Conservation (phyloP, 1,284 basidiomycete species). For the Agaricales sp. region DNA sequence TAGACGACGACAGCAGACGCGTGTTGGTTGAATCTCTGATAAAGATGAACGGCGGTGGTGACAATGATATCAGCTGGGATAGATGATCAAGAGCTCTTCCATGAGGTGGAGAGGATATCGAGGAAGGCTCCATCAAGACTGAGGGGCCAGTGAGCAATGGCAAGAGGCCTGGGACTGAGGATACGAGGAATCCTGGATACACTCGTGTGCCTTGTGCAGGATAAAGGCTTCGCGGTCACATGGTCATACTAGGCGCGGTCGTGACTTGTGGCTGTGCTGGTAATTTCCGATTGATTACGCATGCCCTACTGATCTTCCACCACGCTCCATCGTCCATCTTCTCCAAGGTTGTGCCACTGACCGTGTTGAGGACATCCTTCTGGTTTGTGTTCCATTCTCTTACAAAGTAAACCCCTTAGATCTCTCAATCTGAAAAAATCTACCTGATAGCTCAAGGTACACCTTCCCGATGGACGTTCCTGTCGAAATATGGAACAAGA, state of each 20-base stretch:
- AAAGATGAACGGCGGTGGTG: conserved; percentile 61
- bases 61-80: conserved; percentile 34
- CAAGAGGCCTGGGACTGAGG: neutral
- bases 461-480: too few species aligned
- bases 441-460: too few species aligned
- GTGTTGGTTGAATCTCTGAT: conserved; percentile 43
- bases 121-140: neutral
- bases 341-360: neutral
- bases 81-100: conserved; percentile 23
- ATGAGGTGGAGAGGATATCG: neutral
- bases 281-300: neutral
- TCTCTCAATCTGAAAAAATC: neutral
- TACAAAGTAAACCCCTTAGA: neutral
- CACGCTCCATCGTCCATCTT: neutral
- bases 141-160: neutral
- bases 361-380: neutral
- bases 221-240: neutral
- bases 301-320: too few species aligned
- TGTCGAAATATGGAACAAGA: neutral
- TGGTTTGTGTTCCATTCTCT: neutral
- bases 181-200: too few species aligned
- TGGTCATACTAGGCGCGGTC: neutral
- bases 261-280: neutral
- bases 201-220: too few species aligned
- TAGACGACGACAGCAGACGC: conserved; percentile 11